These are phyloP conservation scores for Oidium heveae DNA, from an alignment of 2,329 filamentous ascomycete species.

Conservation along the genomic window DNA sequence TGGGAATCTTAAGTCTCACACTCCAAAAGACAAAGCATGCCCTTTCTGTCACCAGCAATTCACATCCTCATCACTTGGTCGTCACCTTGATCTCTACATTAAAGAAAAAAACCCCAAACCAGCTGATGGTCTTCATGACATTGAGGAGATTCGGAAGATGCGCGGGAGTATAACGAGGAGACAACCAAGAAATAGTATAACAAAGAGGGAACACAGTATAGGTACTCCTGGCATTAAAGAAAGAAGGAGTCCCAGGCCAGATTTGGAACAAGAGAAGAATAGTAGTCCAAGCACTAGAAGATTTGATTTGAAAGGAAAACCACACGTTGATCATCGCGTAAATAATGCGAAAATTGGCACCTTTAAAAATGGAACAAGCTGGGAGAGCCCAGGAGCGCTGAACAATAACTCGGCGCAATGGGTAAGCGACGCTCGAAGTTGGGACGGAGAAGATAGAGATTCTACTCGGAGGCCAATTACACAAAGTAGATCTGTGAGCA, in stretches of 20 bases:
- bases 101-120: constrained; percentile 79
- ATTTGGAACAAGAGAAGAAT: constrained; percentile 12
- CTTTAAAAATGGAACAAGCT: constrained; percentile 25
- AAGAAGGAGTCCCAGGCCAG: constrained; percentile 14
- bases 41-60: constrained; percentile 75
- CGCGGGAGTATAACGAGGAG: constrained; percentile 68
- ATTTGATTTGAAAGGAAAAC: constrained; percentile 11
- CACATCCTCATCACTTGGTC: constrained; percentile 77
- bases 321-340: constrained; percentile 12
- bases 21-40: constrained; percentile 59
- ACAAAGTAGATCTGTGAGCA: constrained; percentile 19
- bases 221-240: constrained; percentile 21
- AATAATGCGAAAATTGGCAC: constrained; percentile 9
- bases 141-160: constrained; percentile 66
- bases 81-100: constrained; percentile 84
- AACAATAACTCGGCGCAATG: constrained; percentile 38
- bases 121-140: constrained; percentile 67
- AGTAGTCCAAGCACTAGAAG: constrained; percentile 14
- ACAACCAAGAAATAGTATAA: constrained; percentile 42
- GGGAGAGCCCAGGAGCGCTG: constrained; percentile 57
- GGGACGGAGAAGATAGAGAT: constrained; percentile 15
- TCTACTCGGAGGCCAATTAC: constrained; percentile 11
- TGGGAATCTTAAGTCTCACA: constrained; percentile 4
- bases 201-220: constrained; percentile 30
- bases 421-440: constrained; percentile 20